Base-by-base conservation (phyloP, 805 yeast genomes). In the Metschnikowia peoriensis region DNA sequence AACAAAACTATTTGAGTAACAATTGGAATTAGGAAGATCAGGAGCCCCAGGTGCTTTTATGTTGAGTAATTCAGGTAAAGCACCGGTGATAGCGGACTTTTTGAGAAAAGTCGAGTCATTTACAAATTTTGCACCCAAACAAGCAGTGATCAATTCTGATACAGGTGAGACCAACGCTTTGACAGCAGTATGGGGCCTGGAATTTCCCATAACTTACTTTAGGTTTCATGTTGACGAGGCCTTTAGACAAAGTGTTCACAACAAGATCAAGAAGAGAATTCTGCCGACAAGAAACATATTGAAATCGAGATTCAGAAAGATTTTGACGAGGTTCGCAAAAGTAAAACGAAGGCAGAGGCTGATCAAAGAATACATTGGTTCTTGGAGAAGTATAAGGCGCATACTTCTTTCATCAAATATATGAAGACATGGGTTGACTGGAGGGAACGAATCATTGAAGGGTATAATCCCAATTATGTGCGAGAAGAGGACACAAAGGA, bases 1-100 rank as follows among this genome's bases (percentile, higher is more conserved):
- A n/a, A n/a, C n/a, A n/a, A n/a, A n/a, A n/a, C n/a, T n/a, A n/a
- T n/a, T n/a, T n/a, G n/a, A n/a, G n/a, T n/a, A n/a, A n/a, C n/a
- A n/a, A n/a, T n/a, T n/a, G n/a, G n/a, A n/a, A n/a, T n/a, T n/a
- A n/a, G n/a, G n/a, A n/a, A n/a, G 46, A 6, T 10, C 28, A n/a
- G 46, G 39, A 10, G 46, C 39, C 11, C 40, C 46, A 6, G 28
- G 15, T 10, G 46, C 46, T 34, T 44, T 44, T 15, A 44, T 44
- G 46, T 14, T 44, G 39, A 44, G 28, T 17, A 34, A 44, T 14
- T 8, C 39, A 6, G 39, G 39, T 11, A 15, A 32, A 32, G 38
- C 38, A 11, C 39, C 39, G 38, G 29, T 44, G 15, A 16, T 34
- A 6, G 39, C 46, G 1, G 46, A 44, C 17, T 44, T 44, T 17